phyloP scores from a whole-genome alignment of 164 flowering plant genomes.

The Buxus sempervirens region DNA sequence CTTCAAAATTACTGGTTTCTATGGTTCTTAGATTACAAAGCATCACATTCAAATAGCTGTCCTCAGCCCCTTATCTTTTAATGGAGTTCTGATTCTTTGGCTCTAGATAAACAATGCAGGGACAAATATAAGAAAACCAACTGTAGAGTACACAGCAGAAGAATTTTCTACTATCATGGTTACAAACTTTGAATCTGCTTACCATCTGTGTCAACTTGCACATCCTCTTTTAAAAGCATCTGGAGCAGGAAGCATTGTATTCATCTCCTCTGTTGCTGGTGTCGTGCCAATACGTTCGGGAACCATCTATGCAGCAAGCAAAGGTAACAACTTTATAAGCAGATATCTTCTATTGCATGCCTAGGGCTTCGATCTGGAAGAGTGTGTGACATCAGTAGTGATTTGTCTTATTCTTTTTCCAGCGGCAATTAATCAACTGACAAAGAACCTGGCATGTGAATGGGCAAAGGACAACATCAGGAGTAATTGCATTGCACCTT shows the following conservation, averaged over 20 bases:
- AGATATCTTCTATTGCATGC: not conserved
- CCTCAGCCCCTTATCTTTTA: not conserved
- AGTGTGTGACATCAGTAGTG: not conserved
- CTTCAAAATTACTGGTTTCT: not conserved
- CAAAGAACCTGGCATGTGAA: conserved; percentile 35
- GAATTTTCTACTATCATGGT: conserved; percentile 36
- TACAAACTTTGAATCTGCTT: conserved; percentile 48
- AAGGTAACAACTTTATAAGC: conserved; percentile 27
- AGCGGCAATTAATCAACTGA: conserved; percentile 41
- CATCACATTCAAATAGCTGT: not conserved
- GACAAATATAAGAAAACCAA: conserved; percentile 29
- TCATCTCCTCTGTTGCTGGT: conserved; percentile 46
- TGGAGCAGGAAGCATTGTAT: conserved; percentile 40
- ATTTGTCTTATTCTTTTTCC: conserved; percentile 3
- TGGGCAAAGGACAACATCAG: conserved; percentile 39
- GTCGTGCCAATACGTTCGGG: conserved; percentile 19
- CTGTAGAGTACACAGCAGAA: conserved; percentile 33
- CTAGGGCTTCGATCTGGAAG: not conserved
- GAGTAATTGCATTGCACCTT: conserved; percentile 31
- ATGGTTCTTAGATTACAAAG: not conserved
- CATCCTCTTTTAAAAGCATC: conserved; percentile 55
- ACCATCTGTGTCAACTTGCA: conserved; percentile 50
- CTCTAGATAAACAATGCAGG: conserved; percentile 52
- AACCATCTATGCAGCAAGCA: conserved; percentile 37
- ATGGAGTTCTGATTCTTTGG: not conserved